Base-by-base conservation (phyloP, 768 basidiomycete species). In the Sistotremastrum niveocremeum region DNA sequence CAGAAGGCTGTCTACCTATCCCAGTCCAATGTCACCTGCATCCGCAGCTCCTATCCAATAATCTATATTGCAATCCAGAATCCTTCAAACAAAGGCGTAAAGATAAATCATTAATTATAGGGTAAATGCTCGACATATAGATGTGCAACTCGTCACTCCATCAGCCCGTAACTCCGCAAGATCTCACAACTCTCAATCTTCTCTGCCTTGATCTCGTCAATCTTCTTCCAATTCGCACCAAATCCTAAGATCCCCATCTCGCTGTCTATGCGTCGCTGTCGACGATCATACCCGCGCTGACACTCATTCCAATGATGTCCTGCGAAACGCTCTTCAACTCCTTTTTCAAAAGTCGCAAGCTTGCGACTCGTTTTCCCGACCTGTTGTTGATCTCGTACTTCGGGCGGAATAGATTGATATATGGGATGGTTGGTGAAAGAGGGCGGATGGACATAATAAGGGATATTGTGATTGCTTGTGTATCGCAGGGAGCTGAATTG, bases 151-250 rank as follows among this genome's bases (percentile, higher is more conserved):
- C 8, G 48, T 55, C 6, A 75, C 55, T 65, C 64, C 50, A 80
- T 52, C 37, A 81, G 56, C 5, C 81, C 79, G 56, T 83, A 58
- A 57, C 67, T 62, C 62, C 68, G 78, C 57, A 93, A 65, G 62
- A 79, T 78, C 49, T 89, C 84, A 58, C 93, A 97, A 54, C 75
- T 79, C 49, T 72, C 70, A 41, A 89, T 69, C 35, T 68, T 72
- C 66, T 91, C 83, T 32, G 62, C 64, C 42, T 84, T 74, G 44
- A 95, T 82, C 52, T 64, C 61, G 59, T 71, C 69, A 48, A 98
- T 83, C 63, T 87, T 86, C 33, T 89, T 82, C 84, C 86, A 89
- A 59, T 98, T 85, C 7, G 89, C 85, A 32, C 90, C 87, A 45
- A 95, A 67, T 4, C 93, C 94, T 60, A 97, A 91, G 50, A 95